phyloP scores from a whole-genome alignment of 192 early-diverging fungal genomes.

The Rhizophagus clarus region DNA sequence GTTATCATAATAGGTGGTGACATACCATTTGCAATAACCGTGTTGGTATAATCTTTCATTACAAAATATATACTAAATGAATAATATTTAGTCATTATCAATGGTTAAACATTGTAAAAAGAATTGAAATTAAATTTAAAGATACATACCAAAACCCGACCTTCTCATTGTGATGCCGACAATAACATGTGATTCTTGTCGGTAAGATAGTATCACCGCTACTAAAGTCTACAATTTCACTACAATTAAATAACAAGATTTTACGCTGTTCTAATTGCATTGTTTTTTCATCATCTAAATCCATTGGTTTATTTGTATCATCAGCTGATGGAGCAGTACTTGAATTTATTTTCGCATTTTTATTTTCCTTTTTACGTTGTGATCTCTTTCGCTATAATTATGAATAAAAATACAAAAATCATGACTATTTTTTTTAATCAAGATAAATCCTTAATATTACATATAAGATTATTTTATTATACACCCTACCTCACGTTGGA shows the following conservation, averaged over 20 bases:
- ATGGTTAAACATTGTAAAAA: neutral
- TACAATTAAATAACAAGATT: slow-evolving; percentile 89
- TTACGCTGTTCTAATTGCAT: slow-evolving; percentile 75
- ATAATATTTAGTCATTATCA: neutral
- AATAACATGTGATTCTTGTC: slow-evolving; percentile 95
- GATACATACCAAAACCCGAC: slow-evolving; percentile 78
- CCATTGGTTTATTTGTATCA: slow-evolving; percentile 25
- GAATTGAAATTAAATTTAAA: neutral
- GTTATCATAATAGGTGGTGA: slow-evolving; percentile 96
- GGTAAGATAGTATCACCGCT: slow-evolving; percentile 88
- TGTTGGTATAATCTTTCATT: slow-evolving; percentile 66
- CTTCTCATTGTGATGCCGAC: slow-evolving; percentile 94
- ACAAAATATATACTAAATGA: slow-evolving; percentile 69
- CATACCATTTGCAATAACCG: slow-evolving; percentile 73
- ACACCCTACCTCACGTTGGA: slow-evolving; percentile 70
- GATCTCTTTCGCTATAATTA: slow-evolving; percentile 58
- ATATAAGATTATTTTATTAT: slow-evolving; percentile 3
- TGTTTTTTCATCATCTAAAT: slow-evolving; percentile 59
- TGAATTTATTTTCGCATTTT: slow-evolving; percentile 40
- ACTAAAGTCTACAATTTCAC: slow-evolving; percentile 82
- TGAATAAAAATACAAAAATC: neutral
- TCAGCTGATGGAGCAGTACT: slow-evolving; percentile 19
- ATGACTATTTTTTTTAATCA: neutral
- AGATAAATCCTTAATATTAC: neutral
- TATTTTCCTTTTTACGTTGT: slow-evolving; percentile 61